Evolutionary conservation across 495 filamentous ascomycete species (phyloP).

Genomic region (Lichina pygmaea): DNA sequence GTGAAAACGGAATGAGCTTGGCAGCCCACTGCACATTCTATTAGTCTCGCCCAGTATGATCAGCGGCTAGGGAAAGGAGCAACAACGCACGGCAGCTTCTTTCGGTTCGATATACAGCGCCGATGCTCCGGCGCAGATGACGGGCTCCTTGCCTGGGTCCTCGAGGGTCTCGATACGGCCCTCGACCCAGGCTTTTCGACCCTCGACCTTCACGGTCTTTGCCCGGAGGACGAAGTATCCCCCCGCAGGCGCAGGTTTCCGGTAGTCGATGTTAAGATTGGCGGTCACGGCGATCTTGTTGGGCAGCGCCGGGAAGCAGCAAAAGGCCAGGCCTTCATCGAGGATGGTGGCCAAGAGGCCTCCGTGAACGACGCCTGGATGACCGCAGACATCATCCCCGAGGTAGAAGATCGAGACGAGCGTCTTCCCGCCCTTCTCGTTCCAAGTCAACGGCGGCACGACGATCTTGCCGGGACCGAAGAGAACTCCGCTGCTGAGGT

Average conservation of each 20-base stretch:
- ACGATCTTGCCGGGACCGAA: slow-evolving; percentile 48
- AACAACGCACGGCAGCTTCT: slow-evolving; percentile 37
- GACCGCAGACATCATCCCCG: slow-evolving; percentile 62
- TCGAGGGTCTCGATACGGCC: slow-evolving; percentile 68
- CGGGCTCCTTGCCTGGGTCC: slow-evolving; percentile 28
- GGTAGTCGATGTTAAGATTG: slow-evolving; percentile 73
- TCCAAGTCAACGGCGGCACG: slow-evolving; percentile 60
- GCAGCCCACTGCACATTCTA: no score
- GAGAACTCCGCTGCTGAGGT: slow-evolving; percentile 60
- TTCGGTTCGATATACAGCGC: slow-evolving; percentile 80
- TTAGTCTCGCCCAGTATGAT: background rate
- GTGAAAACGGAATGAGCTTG: background rate
- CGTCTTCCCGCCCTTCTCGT: slow-evolving; percentile 38
- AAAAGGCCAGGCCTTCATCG: slow-evolving; percentile 75
- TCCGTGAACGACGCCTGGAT: slow-evolving; percentile 79
- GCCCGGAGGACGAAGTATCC: slow-evolving; percentile 56
- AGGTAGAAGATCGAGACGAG: slow-evolving; percentile 56
- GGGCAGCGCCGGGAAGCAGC: slow-evolving; percentile 74
- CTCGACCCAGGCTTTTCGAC: slow-evolving; percentile 89
- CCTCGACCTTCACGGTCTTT: slow-evolving; percentile 66
- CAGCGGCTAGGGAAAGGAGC: background rate
- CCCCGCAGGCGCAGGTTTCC: slow-evolving; percentile 48
- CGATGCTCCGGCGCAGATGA: slow-evolving; percentile 49
- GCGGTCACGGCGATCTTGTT: slow-evolving; percentile 80
- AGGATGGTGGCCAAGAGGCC: slow-evolving; percentile 75